A percentile compares a stretch with the other conserved stretches of the same genome.
These are phyloP conservation scores for Calvatia gigantea DNA, from an alignment of 768 basidiomycete species.

Conservation along the genomic window DNA sequence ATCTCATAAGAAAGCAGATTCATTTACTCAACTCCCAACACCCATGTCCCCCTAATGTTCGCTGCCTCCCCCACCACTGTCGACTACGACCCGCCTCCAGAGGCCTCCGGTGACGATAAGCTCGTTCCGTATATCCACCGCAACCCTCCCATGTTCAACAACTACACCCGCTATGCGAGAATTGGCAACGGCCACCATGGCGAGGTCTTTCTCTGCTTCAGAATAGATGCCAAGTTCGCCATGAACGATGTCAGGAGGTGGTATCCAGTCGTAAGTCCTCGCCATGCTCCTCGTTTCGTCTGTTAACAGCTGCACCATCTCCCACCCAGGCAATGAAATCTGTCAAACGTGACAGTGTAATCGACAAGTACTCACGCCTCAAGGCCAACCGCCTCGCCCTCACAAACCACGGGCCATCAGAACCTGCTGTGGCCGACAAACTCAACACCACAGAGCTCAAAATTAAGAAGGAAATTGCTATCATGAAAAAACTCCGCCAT, in stretches of 20 bases:
- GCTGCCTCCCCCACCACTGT: conserved; percentile 19
- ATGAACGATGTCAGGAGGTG: conserved; percentile 37
- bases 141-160: conserved; percentile 65
- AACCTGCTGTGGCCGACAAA: conserved; percentile 57
- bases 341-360: conserved; percentile 68
- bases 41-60: conserved; percentile 21
- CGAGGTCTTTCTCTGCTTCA: conserved; percentile 72
- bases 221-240: conserved; percentile 40
- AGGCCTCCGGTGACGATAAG: conserved; percentile 48
- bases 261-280: conserved; percentile 32
- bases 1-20: conserved; percentile 25
- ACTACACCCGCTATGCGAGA: conserved; percentile 73
- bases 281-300: not conserved
- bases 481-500: conserved; percentile 96
- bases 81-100: conserved; percentile 36
- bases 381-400: conserved; percentile 34
- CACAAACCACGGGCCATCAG: conserved; percentile 35
- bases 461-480: conserved; percentile 92
- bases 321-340: conserved; percentile 70
- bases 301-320: not conserved
- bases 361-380: conserved; percentile 43
- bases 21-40: conserved; percentile 14
- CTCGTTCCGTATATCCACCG: conserved; percentile 37
- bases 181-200: conserved; percentile 92
- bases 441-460: conserved; percentile 75